Conservation (phyloP, 257 asterid genomes). For the Penstemon newberryi region DNA sequence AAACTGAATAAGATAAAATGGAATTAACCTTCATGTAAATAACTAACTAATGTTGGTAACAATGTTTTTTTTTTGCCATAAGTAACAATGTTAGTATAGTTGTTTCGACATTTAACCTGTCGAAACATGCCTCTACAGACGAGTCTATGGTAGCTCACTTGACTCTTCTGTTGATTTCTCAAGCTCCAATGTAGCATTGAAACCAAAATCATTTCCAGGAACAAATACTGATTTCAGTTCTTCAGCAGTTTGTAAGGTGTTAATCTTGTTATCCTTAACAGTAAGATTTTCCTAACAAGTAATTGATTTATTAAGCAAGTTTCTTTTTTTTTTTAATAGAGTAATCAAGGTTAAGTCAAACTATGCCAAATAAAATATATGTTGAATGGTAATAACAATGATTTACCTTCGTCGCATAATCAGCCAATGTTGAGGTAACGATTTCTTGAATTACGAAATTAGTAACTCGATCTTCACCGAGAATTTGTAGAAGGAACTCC, state of each 20-base stretch:
- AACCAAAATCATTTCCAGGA: slow-evolving; percentile 75
- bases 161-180: slow-evolving; percentile 43
- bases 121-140: no score
- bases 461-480: slow-evolving; percentile 75
- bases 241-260: slow-evolving; percentile 66
- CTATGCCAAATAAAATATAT: neutral
- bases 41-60: no score
- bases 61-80: no score
- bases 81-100: no score
- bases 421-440: slow-evolving; percentile 59
- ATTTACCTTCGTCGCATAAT: slow-evolving; percentile 71
- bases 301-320: neutral
- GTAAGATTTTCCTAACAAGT: slow-evolving; percentile 58
- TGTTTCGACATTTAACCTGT: no score
- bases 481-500: slow-evolving; percentile 67
- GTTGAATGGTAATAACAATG: neutral
- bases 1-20: no score
- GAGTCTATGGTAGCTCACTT: neutral
- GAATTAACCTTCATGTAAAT: no score
- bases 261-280: slow-evolving; percentile 70
- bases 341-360: neutral
- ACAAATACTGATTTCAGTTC: slow-evolving; percentile 58
- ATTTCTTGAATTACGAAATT: slow-evolving; percentile 74
- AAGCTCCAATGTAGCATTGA: slow-evolving; percentile 67
- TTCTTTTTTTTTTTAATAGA: no score